These are phyloP conservation scores for Tricholoma sp. DNA, from an alignment of 768 basidiomycete species.

Conservation along the genomic window DNA sequence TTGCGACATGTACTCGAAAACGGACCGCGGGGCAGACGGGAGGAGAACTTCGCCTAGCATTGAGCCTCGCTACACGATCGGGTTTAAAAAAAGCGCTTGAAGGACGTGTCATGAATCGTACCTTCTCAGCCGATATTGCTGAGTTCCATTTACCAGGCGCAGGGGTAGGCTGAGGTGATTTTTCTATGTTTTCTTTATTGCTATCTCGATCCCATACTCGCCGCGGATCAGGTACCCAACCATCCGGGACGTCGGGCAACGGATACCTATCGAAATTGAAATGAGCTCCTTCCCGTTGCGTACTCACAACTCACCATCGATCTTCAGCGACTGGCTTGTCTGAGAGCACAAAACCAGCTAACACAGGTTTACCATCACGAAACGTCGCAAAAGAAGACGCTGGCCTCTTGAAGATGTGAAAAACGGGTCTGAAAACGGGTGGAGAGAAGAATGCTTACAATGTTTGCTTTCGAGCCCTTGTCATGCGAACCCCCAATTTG, in stretches of 20 bases:
- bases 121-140: constrained; percentile 66
- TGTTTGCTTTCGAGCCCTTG: constrained; percentile 16
- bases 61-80: constrained; percentile 60
- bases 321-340: constrained; percentile 66
- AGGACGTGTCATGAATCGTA: constrained; percentile 22
- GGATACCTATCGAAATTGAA: constrained; percentile 58
- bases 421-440: constrained; percentile 5
- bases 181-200: constrained; percentile 43
- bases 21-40: constrained; percentile 65
- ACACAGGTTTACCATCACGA: constrained; percentile 67
- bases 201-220: constrained; percentile 58
- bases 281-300: neutral
- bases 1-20: constrained; percentile 92
- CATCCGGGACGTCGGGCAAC: constrained; percentile 73
- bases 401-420: constrained; percentile 30
- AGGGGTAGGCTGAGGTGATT: constrained; percentile 16
- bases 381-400: constrained; percentile 38
- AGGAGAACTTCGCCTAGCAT: constrained; percentile 80
- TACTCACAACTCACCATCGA: constrained; percentile 44
- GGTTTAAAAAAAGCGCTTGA: neutral
- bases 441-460: constrained; percentile 21
- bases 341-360: constrained; percentile 73
- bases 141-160: constrained; percentile 50
- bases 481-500: constrained; percentile 32
- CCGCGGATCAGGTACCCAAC: constrained; percentile 82